A percentile compares a stretch with the other conserved stretches of the same genome.
phyloP scores from a whole-genome alignment of 495 filamentous ascomycete species.

The Hypoxylon intermedium region DNA sequence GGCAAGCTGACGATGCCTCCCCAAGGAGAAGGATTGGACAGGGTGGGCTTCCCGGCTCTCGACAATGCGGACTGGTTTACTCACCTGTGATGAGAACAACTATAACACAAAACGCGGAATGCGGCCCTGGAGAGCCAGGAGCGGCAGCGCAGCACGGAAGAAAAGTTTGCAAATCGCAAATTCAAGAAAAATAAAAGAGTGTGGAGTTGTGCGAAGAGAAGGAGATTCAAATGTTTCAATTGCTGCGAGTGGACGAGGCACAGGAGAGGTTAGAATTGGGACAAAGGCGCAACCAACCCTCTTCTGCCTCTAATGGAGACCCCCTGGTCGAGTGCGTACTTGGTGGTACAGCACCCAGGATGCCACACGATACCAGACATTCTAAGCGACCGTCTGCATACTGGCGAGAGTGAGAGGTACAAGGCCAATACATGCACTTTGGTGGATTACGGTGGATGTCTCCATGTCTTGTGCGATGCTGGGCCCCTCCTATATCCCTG shows the following conservation, averaged over 20 bases:
- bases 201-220: constrained; percentile 49
- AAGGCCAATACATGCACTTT: constrained; percentile 19
- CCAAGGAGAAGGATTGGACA: constrained; percentile 25
- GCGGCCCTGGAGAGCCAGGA: constrained; percentile 53
- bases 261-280: constrained; percentile 38
- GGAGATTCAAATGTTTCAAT: constrained; percentile 46
- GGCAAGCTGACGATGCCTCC: constrained; percentile 33
- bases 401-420: constrained; percentile 8
- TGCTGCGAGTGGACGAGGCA: constrained; percentile 40
- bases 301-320: background rate
- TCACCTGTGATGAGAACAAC: constrained; percentile 46
- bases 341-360: constrained; percentile 24
- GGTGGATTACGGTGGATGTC: constrained; percentile 23
- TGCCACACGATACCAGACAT: constrained; percentile 1
- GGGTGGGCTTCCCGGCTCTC: constrained; percentile 29
- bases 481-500: constrained; percentile 15
- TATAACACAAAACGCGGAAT: constrained; percentile 45
- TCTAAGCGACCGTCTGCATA: constrained; percentile 11
- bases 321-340: background rate
- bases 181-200: constrained; percentile 44
- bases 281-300: constrained; percentile 28
- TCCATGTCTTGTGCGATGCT: constrained; percentile 16
- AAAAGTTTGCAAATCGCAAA: constrained; percentile 33
- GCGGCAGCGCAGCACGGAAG: constrained; percentile 40
- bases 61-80: constrained; percentile 23